These are phyloP conservation scores for Lachnellula suecica DNA, from an alignment of 2,329 filamentous ascomycete species.

Conservation along the genomic window DNA sequence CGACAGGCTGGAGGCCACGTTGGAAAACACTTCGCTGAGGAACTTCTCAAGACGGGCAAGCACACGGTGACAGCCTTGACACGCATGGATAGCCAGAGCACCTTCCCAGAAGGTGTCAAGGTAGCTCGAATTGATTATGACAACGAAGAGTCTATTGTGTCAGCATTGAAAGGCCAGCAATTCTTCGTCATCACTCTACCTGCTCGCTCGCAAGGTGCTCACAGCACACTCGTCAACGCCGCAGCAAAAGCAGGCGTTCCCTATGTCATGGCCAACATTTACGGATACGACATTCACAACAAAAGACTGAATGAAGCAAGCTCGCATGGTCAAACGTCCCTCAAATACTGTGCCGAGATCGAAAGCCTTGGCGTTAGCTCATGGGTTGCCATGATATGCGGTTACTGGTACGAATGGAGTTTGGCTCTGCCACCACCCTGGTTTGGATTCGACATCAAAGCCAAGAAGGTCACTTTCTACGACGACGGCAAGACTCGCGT, in stretches of 20 bases:
- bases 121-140: constrained; percentile 44
- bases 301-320: constrained; percentile 29
- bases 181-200: constrained; percentile 55
- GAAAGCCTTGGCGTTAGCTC: constrained; percentile 36
- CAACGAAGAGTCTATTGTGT: constrained; percentile 42
- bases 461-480: constrained; percentile 43
- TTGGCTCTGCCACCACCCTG: constrained; percentile 33
- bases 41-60: constrained; percentile 33
- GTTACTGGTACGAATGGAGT: constrained; percentile 56
- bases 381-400: constrained; percentile 41
- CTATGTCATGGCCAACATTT: constrained; percentile 56
- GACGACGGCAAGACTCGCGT: constrained; percentile 50
- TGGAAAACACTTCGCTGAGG: constrained; percentile 37
- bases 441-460: constrained; percentile 50
- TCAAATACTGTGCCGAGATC: constrained; percentile 34
- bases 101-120: constrained; percentile 39
- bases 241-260: constrained; percentile 53
- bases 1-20: constrained; percentile 37
- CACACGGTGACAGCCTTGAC: constrained; percentile 50
- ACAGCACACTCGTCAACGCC: constrained; percentile 50
- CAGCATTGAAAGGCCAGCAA: constrained; percentile 52
- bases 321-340: constrained; percentile 9
- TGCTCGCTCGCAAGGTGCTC: constrained; percentile 40
- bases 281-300: constrained; percentile 26
- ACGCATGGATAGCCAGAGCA: constrained; percentile 41